Evolutionary conservation across 2,329 filamentous ascomycete genomes (phyloP).

Genomic region (Catunica adiposa): DNA sequence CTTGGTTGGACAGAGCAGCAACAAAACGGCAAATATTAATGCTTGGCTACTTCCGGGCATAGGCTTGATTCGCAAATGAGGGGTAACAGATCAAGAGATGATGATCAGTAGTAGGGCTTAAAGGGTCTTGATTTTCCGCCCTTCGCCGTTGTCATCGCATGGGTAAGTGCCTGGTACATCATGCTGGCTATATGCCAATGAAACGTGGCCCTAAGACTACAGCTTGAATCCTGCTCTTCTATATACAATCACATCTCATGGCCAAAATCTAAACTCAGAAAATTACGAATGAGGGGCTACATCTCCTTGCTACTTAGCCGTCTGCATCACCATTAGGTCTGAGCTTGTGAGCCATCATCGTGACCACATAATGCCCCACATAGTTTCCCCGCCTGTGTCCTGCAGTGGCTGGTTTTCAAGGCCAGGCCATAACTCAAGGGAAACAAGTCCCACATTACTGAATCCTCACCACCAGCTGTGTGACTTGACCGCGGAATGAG

Average conservation of each 20-base stretch:
- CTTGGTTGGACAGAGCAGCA: neutral
- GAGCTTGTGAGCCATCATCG: neutral
- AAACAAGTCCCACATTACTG: neutral
- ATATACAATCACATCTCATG: too few relatives aligned
- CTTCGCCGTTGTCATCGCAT: too few relatives aligned
- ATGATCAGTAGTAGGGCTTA: neutral
- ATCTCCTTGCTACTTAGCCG: neutral
- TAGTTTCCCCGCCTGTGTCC: neutral
- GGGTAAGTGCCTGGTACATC: too few relatives aligned
- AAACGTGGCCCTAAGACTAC: too few relatives aligned
- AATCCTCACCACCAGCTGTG: neutral
- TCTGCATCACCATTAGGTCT: neutral
- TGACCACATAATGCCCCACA: neutral
- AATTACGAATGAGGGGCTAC: too few relatives aligned
- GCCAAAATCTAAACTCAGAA: too few relatives aligned
- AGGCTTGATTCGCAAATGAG: neutral
- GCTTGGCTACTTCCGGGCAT: too few relatives aligned
- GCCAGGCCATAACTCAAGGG: neutral
- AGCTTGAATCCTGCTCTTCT: too few relatives aligned
- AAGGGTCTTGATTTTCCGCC: too few relatives aligned
- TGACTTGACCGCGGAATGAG: slow-evolving; percentile 7
- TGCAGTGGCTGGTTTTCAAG: neutral
- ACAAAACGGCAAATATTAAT: neutral
- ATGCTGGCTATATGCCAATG: too few relatives aligned
- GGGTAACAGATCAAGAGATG: neutral